A percentile compares a stretch with the other conserved stretches of the same genome.
Evolutionary conservation across 225 moss, liverwort and hornwort genomes (phyloP).

Genomic region (Asterella californica): DNA sequence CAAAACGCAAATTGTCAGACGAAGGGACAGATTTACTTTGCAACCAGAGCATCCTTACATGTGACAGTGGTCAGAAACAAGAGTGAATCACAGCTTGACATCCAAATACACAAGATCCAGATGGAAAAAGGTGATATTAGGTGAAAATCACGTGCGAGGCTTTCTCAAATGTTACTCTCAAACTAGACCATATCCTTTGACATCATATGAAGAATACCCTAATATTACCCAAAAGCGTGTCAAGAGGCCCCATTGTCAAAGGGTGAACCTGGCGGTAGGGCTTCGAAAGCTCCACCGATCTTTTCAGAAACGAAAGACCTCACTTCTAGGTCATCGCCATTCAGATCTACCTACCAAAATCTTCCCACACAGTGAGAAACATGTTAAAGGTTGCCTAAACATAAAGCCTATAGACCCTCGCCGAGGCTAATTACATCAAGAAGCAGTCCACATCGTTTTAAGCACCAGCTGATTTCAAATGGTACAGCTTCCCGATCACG

Average conservation of each 20-base stretch:
- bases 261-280: conserved; percentile 1
- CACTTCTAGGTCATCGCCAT: conserved; percentile 23
- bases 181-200: background rate
- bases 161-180: conserved; percentile 21
- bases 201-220: conserved; percentile 23
- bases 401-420: conserved; percentile 4
- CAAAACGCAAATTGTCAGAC: no score
- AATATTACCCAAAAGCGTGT: conserved; percentile 7
- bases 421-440: conserved; percentile 18
- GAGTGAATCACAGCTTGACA: background rate
- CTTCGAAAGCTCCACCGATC: conserved; percentile 17
- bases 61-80: no score
- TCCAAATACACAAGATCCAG: background rate
- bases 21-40: no score
- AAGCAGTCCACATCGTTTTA: conserved; percentile 23
- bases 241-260: conserved; percentile 4
- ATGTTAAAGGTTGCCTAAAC: conserved; percentile 11
- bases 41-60: no score
- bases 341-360: conserved; percentile 25
- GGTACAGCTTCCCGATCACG: conserved; percentile 90
- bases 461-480: conserved; percentile 57
- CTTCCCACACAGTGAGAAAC: conserved; percentile 17
- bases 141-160: conserved; percentile 9
- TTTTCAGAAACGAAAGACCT: conserved; percentile 20
- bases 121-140: background rate